Evolutionary conservation across 2,329 filamentous ascomycete genomes (phyloP).

Genomic region (Cordyceps militaris): DNA sequence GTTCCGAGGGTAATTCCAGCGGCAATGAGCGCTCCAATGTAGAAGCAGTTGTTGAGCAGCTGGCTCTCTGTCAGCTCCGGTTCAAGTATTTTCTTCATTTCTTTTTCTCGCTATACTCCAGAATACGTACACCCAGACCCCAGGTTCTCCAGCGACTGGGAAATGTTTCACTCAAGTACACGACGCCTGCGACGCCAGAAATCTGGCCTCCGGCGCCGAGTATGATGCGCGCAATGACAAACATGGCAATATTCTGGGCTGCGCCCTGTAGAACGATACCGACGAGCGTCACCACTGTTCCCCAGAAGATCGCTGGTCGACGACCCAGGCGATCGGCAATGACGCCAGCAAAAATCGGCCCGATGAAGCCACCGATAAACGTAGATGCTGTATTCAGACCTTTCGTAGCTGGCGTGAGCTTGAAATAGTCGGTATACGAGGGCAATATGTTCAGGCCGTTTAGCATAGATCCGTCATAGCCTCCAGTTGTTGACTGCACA

Average conservation of each 20-base stretch:
- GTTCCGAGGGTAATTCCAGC: constrained; percentile 37
- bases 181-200: constrained; percentile 35
- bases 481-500: constrained; percentile 31
- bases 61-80: neutral
- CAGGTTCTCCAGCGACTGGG: constrained; percentile 22
- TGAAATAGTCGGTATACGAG: constrained; percentile 49
- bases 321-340: constrained; percentile 37
- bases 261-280: constrained; percentile 41
- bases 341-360: constrained; percentile 34
- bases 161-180: constrained; percentile 44
- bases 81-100: neutral
- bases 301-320: constrained; percentile 38
- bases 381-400: constrained; percentile 49
- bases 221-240: constrained; percentile 39
- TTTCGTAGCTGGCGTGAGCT: constrained; percentile 43
- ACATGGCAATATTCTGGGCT: constrained; percentile 45
- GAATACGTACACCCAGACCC: constrained; percentile 19
- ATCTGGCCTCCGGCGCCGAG: constrained; percentile 39
- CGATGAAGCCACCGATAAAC: constrained; percentile 44
- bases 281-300: constrained; percentile 33
- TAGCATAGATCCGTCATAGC: constrained; percentile 45
- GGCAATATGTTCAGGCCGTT: constrained; percentile 52
- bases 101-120: neutral
- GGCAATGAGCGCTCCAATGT: constrained; percentile 36
- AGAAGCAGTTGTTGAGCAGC: constrained; percentile 25